A percentile compares a stretch with the other conserved stretches of the same genome.
These are phyloP conservation scores for Cytospora mali DNA, from an alignment of 2,329 filamentous ascomycete species.

Conservation along the genomic window DNA sequence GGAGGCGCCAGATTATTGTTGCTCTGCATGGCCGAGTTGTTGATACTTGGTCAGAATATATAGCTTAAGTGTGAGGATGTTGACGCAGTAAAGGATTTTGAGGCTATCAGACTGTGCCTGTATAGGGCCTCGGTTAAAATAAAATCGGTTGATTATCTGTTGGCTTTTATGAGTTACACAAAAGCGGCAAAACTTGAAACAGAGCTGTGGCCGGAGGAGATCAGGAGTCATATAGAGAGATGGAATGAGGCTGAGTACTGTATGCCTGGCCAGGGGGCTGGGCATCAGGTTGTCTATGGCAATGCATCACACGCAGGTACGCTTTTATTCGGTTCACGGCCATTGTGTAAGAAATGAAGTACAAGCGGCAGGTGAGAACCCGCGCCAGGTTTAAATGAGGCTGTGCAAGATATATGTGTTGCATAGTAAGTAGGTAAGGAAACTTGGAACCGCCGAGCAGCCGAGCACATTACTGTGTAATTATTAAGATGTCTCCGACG, in stretches of 20 bases:
- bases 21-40: constrained; percentile 8
- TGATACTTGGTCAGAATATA: neutral
- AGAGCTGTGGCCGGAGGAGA: constrained; percentile 3
- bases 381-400: constrained; percentile 17
- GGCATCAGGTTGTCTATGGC: constrained; percentile 17
- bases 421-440: constrained; percentile 4
- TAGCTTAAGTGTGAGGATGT: neutral
- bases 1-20: constrained; percentile 22
- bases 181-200: neutral
- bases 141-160: neutral
- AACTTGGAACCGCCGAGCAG: constrained; percentile 14
- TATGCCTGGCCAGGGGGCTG: constrained; percentile 20
- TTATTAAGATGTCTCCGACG: constrained; percentile 5
- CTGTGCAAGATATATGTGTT: constrained; percentile 18
- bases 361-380: constrained; percentile 11
- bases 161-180: constrained; percentile 3
- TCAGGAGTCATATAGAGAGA: constrained; percentile 7
- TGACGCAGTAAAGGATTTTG: no score
- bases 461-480: constrained; percentile 16
- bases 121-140: constrained; percentile 10
- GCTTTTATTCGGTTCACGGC: neutral
- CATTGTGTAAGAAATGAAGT: neutral
- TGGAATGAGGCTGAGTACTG: constrained; percentile 15
- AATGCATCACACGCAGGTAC: neutral
- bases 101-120: no score